Percentiles rank a stretch among this genome's conserved stretches.
These are phyloP conservation scores for Amauroascus verrucosus DNA, from an alignment of 2,329 filamentous ascomycete species.

Conservation along the genomic window DNA sequence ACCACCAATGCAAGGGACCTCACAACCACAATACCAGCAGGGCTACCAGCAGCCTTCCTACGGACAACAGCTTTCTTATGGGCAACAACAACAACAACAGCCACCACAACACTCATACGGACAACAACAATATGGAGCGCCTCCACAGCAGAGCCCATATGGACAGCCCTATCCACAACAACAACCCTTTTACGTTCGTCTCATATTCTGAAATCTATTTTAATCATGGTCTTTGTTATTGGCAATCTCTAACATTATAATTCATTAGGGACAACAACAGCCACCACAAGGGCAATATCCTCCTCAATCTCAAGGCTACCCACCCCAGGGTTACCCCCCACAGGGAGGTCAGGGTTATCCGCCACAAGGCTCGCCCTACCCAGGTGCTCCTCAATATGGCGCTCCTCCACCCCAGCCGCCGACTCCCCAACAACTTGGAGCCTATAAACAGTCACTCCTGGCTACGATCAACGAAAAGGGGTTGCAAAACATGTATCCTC, in stretches of 20 bases:
- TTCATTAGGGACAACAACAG: conserved; percentile 20
- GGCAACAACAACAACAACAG: conserved; percentile 21
- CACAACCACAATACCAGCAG: conserved; percentile 21
- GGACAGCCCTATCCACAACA: conserved; percentile 27
- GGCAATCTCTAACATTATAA: conserved; percentile 4
- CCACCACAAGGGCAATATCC: conserved; percentile 30
- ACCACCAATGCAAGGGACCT: conserved; percentile 5
- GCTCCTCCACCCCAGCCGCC: conserved; percentile 30
- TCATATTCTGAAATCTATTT: conserved; percentile 12
- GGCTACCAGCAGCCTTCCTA: conserved; percentile 31
- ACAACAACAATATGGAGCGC: conserved; percentile 28
- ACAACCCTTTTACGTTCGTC: conserved; percentile 24
- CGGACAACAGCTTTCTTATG: conserved; percentile 28
- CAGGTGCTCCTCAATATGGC: conserved; percentile 24
- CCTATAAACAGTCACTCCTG: conserved; percentile 49
- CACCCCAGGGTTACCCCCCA: conserved; percentile 25
- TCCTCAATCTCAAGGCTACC: conserved; percentile 24
- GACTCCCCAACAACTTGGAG: conserved; percentile 42
- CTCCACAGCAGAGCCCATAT: conserved; percentile 23
- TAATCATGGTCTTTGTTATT: not conserved
- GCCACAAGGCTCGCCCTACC: conserved; percentile 25
- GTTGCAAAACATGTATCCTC: conserved; percentile 50
- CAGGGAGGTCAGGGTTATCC: conserved; percentile 20
- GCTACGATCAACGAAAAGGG: conserved; percentile 50
- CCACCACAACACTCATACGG: no score